Evolutionary conservation across 2,329 filamentous ascomycete species (phyloP).

Genomic region (Neoscytalidium dimidiatum): DNA sequence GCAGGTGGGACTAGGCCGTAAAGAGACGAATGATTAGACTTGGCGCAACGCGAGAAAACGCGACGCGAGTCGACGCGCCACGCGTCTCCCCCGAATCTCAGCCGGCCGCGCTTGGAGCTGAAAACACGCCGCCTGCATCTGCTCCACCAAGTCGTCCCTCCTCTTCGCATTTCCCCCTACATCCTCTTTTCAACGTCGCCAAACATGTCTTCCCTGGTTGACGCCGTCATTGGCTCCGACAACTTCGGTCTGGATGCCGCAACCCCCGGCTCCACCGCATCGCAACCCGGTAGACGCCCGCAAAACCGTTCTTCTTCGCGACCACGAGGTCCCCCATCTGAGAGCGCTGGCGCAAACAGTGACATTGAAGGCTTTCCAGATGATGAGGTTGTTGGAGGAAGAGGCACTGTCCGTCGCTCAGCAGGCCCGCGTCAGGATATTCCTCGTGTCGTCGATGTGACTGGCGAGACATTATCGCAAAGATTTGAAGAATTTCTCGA

Average conservation of each 20-base stretch:
- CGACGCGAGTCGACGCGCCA: conserved; percentile 5
- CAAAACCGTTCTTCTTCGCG: conserved; percentile 55
- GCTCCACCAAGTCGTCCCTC: conserved; percentile 6
- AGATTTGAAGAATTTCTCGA: conserved; percentile 82
- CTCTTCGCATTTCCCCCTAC: not conserved
- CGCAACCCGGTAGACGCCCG: conserved; percentile 37
- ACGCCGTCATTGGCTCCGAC: conserved; percentile 53
- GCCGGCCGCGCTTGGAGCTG: conserved; percentile 3
- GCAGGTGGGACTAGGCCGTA: not conserved
- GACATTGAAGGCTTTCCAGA: conserved; percentile 62
- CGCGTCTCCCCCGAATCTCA: conserved; percentile 7
- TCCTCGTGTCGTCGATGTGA: conserved; percentile 73
- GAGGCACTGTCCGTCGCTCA: conserved; percentile 49
- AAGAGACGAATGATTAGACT: not conserved
- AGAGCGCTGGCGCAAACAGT: conserved; percentile 54
- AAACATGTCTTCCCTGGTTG: conserved; percentile 54
- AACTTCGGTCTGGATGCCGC: conserved; percentile 32
- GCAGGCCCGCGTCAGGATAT: conserved; percentile 58
- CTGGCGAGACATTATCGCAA: conserved; percentile 72
- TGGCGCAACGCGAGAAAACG: not conserved
- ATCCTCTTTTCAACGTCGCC: not conserved
- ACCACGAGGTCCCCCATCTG: conserved; percentile 54
- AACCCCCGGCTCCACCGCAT: conserved; percentile 39
- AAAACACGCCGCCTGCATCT: conserved; percentile 7
- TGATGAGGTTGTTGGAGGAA: conserved; percentile 60